These are phyloP conservation scores for Sungouiella thailandica DNA, from an alignment of 805 yeast species.

Conservation along the genomic window DNA sequence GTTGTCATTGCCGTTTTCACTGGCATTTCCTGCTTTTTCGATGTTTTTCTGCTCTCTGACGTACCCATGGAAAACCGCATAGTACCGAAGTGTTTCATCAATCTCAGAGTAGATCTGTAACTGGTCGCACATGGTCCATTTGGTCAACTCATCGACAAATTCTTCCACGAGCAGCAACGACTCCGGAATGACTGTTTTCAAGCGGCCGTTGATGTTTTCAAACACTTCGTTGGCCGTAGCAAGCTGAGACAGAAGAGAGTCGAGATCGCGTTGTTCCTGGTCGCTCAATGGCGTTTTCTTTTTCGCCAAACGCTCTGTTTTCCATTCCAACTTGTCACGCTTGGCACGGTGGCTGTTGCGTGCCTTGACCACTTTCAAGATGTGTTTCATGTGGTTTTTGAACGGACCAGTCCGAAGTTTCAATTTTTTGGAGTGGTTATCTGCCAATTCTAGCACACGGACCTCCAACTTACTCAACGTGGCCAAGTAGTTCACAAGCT, in stretches of 20 bases:
- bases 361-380: conserved; percentile 38
- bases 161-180: conserved; percentile 43
- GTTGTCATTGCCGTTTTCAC: too few relatives aligned
- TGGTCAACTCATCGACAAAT: conserved; percentile 39
- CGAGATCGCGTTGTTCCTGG: conserved; percentile 34
- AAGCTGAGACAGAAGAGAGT: conserved; percentile 23
- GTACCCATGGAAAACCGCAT: conserved; percentile 28
- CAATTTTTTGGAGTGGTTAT: conserved; percentile 25
- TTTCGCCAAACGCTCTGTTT: conserved; percentile 34
- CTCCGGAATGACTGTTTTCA: conserved; percentile 43
- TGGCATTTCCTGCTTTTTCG: conserved; percentile 4
- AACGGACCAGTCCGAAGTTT: conserved; percentile 34
- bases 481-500: conserved; percentile 21
- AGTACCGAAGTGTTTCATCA: conserved; percentile 22
- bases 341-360: conserved; percentile 41
- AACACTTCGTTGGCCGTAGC: conserved; percentile 27
- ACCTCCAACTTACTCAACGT: conserved; percentile 15
- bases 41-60: conserved; percentile 2
- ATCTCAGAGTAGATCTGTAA: conserved; percentile 29
- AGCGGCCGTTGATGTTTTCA: conserved; percentile 28
- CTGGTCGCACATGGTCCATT: conserved; percentile 35
- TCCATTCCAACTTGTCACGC: conserved; percentile 31
- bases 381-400: conserved; percentile 30
- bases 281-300: conserved; percentile 28
- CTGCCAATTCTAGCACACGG: conserved; percentile 16